A percentile compares a stretch with the other conserved stretches of the same genome.
Evolutionary conservation across 164 flowering plant species (phyloP).

Genomic region (Dillenia suffruticosa): DNA sequence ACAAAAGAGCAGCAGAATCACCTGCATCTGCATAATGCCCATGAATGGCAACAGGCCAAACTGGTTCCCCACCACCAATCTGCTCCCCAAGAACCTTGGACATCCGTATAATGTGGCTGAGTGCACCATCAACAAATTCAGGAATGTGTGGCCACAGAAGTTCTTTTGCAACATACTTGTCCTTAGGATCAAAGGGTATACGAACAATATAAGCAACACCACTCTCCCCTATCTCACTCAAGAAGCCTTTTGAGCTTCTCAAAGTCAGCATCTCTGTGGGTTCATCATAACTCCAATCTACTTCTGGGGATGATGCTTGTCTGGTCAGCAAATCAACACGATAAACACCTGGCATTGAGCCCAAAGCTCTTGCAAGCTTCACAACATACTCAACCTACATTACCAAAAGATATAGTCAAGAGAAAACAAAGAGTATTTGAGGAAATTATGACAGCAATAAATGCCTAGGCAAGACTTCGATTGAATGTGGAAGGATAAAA

Average conservation of each 20-base stretch:
- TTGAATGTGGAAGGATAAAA: background rate
- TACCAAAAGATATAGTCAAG: no score
- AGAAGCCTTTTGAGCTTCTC: conserved; percentile 36
- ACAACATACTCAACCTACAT: conserved; percentile 93
- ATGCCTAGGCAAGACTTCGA: background rate
- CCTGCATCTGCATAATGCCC: conserved; percentile 99
- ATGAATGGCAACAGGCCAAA: conserved; percentile 98
- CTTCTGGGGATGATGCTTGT: conserved; percentile 84
- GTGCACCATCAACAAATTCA: conserved; percentile 98
- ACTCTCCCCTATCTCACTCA: conserved; percentile 83
- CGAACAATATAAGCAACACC: conserved; percentile 94
- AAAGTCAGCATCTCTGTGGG: conserved; percentile 91
- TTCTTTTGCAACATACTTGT: conserved; percentile 84
- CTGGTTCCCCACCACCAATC: conserved; percentile 73
- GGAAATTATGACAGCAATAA: background rate
- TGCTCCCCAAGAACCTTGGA: conserved; percentile 93
- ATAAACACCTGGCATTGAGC: conserved; percentile 95
- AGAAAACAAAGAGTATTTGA: no score
- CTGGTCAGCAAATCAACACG: conserved; percentile 96
- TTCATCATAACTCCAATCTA: conserved; percentile 97
- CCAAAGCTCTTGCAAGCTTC: conserved; percentile 94
- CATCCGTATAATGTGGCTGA: conserved; percentile 81
- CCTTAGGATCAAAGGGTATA: conserved; percentile 93
- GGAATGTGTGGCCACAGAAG: conserved; percentile 91
- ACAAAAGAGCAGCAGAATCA: conserved; percentile 86